Conservation (phyloP, 768 basidiomycete species). For the Cystofilobasidium macerans region DNA sequence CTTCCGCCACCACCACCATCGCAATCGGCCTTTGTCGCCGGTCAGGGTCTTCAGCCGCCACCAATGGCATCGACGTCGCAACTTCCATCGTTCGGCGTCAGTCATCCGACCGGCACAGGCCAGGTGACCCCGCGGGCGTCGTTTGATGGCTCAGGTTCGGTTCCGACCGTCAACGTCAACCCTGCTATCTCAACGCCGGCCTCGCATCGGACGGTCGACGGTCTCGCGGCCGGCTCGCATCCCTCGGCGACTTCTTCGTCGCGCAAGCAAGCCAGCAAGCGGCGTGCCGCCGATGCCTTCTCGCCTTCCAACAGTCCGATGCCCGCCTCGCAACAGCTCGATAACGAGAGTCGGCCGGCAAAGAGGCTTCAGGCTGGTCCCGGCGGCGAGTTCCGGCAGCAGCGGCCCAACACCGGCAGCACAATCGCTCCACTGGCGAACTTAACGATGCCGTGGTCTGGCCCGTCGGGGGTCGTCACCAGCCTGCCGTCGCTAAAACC, state of each 20-base stretch:
- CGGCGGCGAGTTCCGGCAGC: neutral
- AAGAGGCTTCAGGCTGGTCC: slow-evolving; percentile 40
- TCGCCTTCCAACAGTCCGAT: neutral
- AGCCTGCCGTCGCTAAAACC: neutral
- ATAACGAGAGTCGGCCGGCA: slow-evolving; percentile 43
- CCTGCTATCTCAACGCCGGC: neutral
- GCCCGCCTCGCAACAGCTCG: slow-evolving; percentile 42
- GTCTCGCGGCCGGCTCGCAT: neutral
- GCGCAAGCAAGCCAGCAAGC: neutral
- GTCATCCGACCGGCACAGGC: neutral
- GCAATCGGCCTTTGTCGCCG: neutral
- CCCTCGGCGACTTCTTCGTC: neutral
- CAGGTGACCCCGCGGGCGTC: slow-evolving; percentile 1
- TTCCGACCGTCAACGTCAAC: neutral
- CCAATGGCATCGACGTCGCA: neutral
- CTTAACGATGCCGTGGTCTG: neutral
- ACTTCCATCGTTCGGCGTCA: neutral
- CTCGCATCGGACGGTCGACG: slow-evolving; percentile 2
- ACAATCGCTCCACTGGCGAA: neutral
- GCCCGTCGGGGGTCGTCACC: too few relatives aligned
- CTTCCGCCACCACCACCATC: neutral
- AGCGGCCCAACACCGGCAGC: too few relatives aligned
- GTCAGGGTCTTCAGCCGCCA: neutral
- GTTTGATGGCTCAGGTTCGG: neutral
- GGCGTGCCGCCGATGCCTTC: neutral